Percentiles rank a stretch among this genome's conserved stretches.
Conservation (phyloP, 805 yeast genomes). For the Danielia reshetovae region DNA sequence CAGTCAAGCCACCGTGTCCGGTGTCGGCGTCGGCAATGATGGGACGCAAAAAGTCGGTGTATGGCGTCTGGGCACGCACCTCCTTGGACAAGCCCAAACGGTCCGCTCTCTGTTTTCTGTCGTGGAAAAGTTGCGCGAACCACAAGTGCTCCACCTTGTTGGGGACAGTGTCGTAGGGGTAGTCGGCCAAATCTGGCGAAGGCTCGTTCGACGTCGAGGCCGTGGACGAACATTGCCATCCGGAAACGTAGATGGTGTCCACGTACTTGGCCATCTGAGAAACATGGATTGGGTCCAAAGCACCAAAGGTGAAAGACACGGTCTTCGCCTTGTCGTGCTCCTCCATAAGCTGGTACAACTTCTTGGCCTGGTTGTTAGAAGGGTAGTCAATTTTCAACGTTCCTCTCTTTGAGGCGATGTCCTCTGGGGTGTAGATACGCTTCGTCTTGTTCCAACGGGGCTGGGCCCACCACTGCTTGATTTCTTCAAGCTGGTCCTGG, state of each 20-base stretch:
- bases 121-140: constrained; percentile 96
- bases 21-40: constrained; percentile 98
- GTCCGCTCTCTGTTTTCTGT: constrained; percentile 90
- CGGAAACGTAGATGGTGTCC: constrained; percentile 90
- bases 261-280: constrained; percentile 95
- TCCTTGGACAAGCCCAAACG: constrained; percentile 58
- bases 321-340: constrained; percentile 73
- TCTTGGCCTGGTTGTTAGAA: constrained; percentile 75
- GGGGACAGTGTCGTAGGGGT: constrained; percentile 98
- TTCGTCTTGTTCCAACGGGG: constrained; percentile 90
- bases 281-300: constrained; percentile 92
- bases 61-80: constrained; percentile 66
- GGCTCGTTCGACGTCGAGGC: constrained; percentile 98
- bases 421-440: constrained; percentile 84
- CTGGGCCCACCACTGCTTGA: constrained; percentile 87
- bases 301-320: constrained; percentile 89
- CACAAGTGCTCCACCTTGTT: constrained; percentile 96
- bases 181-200: constrained; percentile 96
- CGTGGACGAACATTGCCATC: constrained; percentile 98
- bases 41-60: constrained; percentile 88
- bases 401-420: constrained; percentile 87
- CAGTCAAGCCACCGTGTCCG: constrained; percentile 98
- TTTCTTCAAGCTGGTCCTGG: constrained; percentile 66
- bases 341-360: constrained; percentile 63
- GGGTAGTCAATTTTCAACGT: constrained; percentile 71